Conservation (phyloP, 2,329 filamentous ascomycete species). For the Tolypocladium endophyticum region DNA sequence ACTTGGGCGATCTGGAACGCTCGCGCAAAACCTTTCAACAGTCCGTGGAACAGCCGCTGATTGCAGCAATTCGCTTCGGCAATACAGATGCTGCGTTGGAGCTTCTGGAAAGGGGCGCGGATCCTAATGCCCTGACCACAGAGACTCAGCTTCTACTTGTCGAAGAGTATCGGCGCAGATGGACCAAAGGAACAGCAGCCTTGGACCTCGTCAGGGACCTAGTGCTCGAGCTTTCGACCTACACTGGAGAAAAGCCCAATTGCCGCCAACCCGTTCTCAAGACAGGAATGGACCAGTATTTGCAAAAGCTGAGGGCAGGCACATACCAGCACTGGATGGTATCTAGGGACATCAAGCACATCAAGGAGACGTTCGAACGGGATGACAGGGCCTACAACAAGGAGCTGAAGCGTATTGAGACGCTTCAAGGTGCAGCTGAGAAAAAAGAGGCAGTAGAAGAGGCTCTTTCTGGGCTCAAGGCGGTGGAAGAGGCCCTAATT, state of each 20-base stretch:
- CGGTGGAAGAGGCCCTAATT: constrained; percentile 43
- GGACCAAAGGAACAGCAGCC: constrained; percentile 33
- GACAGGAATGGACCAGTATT: constrained; percentile 38
- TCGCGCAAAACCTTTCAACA: constrained; percentile 38
- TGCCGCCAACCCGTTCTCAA: constrained; percentile 5
- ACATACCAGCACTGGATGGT: constrained; percentile 52
- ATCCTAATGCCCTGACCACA: constrained; percentile 50
- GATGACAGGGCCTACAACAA: constrained; percentile 18
- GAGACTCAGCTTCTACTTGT: constrained; percentile 23
- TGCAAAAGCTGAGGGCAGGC: constrained; percentile 36
- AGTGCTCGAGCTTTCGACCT: constrained; percentile 37
- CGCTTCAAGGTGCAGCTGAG: constrained; percentile 21
- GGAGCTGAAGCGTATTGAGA: constrained; percentile 6
- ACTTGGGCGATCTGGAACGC: constrained; percentile 29
- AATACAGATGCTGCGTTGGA: constrained; percentile 37
- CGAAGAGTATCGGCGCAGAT: constrained; percentile 18
- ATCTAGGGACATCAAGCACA: constrained; percentile 22
- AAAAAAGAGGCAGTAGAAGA: constrained; percentile 46
- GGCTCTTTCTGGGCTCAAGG: constrained; percentile 39
- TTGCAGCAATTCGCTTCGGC: constrained; percentile 43
- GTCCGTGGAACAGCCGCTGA: constrained; percentile 52
- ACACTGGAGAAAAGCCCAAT: constrained; percentile 16
- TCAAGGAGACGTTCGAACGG: constrained; percentile 20
- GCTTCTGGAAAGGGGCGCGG: constrained; percentile 53
- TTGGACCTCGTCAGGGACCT: constrained; percentile 50